A percentile compares a stretch with the other conserved stretches of the same genome.
Conservation (phyloP, 2,329 filamentous ascomycete genomes). For the Penicillium sp. region DNA sequence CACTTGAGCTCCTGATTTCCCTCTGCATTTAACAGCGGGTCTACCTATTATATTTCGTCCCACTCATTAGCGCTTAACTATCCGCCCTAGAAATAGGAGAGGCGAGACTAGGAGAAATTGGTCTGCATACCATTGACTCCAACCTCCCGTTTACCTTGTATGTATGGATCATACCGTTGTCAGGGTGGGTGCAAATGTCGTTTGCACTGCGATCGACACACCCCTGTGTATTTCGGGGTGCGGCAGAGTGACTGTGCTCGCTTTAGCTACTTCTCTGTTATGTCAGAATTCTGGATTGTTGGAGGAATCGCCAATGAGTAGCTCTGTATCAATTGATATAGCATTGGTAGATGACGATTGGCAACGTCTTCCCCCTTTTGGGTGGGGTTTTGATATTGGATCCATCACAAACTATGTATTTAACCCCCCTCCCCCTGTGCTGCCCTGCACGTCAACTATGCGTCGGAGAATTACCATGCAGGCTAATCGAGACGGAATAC, state of each 20-base stretch:
- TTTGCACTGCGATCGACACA: conserved; percentile 1
- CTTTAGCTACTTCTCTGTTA: not conserved
- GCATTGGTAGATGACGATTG: not conserved
- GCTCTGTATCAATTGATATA: not conserved
- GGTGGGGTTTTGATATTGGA: conserved; percentile 6
- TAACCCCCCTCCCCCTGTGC: not conserved
- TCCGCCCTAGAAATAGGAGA: not conserved
- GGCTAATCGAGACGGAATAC: not conserved
- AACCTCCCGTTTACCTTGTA: conserved; percentile 4
- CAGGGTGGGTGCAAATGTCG: conserved; percentile 1
- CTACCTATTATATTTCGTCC: not conserved
- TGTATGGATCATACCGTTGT: not conserved
- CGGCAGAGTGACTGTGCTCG: not conserved
- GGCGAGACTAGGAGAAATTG: conserved; percentile 14
- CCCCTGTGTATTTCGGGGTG: not conserved
- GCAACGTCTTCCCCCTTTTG: not conserved
- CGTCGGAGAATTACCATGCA: not conserved
- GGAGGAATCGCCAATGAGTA: not conserved
- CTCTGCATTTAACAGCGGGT: not conserved
- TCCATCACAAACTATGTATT: not conserved
- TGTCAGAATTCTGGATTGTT: not conserved
- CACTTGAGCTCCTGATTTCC: not conserved
- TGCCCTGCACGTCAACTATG: not conserved
- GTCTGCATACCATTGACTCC: conserved; percentile 15
- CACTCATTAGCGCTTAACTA: conserved; percentile 6